These are phyloP conservation scores for Skeletonema tropicum DNA, from an alignment of 108 stramenopile species.

Conservation along the genomic window DNA sequence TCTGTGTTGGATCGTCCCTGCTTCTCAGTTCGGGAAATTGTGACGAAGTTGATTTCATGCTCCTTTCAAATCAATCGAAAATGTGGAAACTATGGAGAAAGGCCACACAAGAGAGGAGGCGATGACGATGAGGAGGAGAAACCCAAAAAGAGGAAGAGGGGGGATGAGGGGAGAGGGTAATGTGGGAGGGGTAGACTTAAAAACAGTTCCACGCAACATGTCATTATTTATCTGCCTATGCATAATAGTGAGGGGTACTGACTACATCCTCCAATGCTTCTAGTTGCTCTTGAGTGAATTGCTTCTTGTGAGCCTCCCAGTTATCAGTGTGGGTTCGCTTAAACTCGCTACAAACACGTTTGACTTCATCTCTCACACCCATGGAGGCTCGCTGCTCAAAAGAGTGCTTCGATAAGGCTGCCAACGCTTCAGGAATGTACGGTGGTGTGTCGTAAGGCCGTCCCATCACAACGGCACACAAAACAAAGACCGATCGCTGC, in stretches of 20 bases:
- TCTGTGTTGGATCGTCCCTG: not conserved
- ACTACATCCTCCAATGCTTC: slow-evolving; percentile 91
- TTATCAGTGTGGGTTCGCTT: slow-evolving; percentile 91
- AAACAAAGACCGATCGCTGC: slow-evolving; percentile 83
- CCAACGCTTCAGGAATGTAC: slow-evolving; percentile 80
- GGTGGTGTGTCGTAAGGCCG: slow-evolving; percentile 86
- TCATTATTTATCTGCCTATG: too few relatives aligned
- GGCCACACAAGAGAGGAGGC: too few relatives aligned
- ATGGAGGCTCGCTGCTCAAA: slow-evolving; percentile 84
- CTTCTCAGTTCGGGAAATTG: not conserved
- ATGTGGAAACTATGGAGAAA: not conserved
- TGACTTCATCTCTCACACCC: slow-evolving; percentile 86
- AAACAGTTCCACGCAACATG: too few relatives aligned
- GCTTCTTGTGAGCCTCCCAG: slow-evolving; percentile 82
- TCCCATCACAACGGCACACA: slow-evolving; percentile 79
- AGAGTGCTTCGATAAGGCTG: slow-evolving; percentile 88
- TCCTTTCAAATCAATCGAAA: not conserved
- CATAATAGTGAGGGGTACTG: slow-evolving; percentile 91
- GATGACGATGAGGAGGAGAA: too few relatives aligned
- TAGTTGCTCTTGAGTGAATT: slow-evolving; percentile 82
- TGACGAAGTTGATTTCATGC: not conserved
- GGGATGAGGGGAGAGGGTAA: too few relatives aligned
- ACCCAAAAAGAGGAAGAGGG: too few relatives aligned
- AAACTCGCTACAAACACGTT: slow-evolving; percentile 87
- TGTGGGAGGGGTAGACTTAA: too few relatives aligned